Evolutionary conservation across 2,329 filamentous ascomycete genomes (phyloP).

Genomic region (Alternaria brassicicola): DNA sequence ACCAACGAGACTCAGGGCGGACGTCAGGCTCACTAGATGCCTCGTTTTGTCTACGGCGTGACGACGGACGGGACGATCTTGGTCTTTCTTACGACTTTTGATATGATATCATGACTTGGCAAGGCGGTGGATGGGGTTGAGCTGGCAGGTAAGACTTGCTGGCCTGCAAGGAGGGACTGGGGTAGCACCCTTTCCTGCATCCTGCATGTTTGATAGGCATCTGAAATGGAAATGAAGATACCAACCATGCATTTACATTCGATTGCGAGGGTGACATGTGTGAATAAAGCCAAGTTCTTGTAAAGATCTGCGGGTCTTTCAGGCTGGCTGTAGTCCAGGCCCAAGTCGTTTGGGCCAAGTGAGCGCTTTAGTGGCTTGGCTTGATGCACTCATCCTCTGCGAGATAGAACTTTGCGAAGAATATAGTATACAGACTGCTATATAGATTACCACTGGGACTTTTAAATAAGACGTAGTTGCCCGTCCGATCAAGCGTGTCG

Average conservation of each 20-base stretch:
- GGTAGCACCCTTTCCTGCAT: slow-evolving; percentile 7
- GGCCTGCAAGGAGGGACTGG: slow-evolving; percentile 8
- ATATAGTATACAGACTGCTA: no score
- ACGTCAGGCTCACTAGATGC: slow-evolving; percentile 38
- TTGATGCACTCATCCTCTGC: no score
- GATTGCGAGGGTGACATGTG: background rate
- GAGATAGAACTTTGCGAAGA: no score
- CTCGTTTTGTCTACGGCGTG: background rate
- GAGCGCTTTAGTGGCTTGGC: no score
- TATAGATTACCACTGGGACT: no score
- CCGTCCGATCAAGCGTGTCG: no score
- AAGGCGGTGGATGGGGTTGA: background rate
- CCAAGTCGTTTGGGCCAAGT: no score
- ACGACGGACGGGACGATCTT: background rate
- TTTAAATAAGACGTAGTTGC: no score
- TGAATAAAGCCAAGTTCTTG: no score
- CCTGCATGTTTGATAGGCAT: slow-evolving; percentile 2
- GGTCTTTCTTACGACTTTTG: slow-evolving; percentile 21
- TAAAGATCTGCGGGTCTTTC: no score
- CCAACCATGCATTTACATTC: background rate
- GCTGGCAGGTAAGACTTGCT: background rate
- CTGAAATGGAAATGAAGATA: background rate
- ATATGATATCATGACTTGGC: slow-evolving; percentile 25
- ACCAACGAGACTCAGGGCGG: slow-evolving; percentile 52
- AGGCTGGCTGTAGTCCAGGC: no score